Evolutionary conservation across 257 asterid genomes (phyloP).

Genomic region (Avicennia marina): DNA sequence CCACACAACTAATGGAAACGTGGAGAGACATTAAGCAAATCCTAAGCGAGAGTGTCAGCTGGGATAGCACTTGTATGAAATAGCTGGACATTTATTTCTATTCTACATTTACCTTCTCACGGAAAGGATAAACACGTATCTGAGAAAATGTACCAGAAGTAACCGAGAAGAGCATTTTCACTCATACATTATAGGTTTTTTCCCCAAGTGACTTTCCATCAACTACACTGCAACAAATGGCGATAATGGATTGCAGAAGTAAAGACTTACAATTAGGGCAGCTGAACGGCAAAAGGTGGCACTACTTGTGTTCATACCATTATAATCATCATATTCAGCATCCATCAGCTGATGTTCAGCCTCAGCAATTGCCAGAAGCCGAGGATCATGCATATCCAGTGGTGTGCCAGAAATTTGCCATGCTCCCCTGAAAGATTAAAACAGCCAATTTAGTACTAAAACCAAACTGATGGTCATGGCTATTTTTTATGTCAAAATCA

Average conservation of each 20-base stretch:
- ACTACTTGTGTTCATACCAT: constrained; percentile 46
- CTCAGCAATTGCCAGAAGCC: constrained; percentile 56
- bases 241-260: background rate
- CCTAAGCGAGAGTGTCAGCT: too few relatives aligned
- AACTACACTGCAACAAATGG: background rate
- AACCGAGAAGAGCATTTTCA: too few relatives aligned
- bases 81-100: too few relatives aligned
- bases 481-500: background rate
- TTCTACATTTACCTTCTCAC: too few relatives aligned
- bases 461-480: background rate
- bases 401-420: constrained; percentile 48
- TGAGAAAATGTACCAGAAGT: too few relatives aligned
- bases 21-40: too few relatives aligned
- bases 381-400: constrained; percentile 54
- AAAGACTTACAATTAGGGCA: constrained; percentile 56
- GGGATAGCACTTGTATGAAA: too few relatives aligned
- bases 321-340: constrained; percentile 57
- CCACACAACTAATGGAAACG: too few relatives aligned
- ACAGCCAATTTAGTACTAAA: constrained; percentile 12
- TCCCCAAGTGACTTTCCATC: too few relatives aligned
- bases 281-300: constrained; percentile 66
- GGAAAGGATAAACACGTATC: too few relatives aligned
- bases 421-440: constrained; percentile 41
- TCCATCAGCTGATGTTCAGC: constrained; percentile 68
- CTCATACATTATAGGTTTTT: too few relatives aligned